Conservation (phyloP, 306 rosid genomes). For the Castanea sativa region DNA sequence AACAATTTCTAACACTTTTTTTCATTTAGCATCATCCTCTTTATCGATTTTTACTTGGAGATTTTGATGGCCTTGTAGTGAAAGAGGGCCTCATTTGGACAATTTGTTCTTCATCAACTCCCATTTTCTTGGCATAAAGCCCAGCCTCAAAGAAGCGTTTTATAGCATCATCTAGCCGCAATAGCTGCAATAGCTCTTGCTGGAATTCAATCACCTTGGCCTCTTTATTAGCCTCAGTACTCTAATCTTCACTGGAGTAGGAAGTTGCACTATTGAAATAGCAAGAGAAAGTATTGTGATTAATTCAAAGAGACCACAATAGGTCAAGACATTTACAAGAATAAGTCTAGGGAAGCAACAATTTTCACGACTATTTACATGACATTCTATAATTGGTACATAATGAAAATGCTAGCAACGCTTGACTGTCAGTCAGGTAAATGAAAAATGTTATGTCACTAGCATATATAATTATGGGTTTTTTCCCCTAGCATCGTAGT, state of each 20-base stretch:
- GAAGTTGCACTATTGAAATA: conserved; percentile 50
- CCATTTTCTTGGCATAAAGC: conserved; percentile 68
- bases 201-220: conserved; percentile 70
- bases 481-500: too few species aligned
- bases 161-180: conserved; percentile 53
- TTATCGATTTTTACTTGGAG: conserved; percentile 29
- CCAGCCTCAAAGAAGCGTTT: conserved; percentile 71
- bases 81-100: conserved; percentile 92
- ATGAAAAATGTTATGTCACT: too few species aligned
- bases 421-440: too few species aligned
- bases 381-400: too few species aligned
- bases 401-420: too few species aligned
- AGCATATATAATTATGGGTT: too few species aligned
- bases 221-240: conserved; percentile 50
- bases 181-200: conserved; percentile 70
- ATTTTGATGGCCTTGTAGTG: conserved; percentile 53
- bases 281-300: background rate
- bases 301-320: background rate
- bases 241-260: conserved; percentile 44
- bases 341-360: too few species aligned
- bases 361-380: too few species aligned
- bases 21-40: background rate
- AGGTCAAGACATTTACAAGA: background rate
- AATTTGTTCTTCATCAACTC: conserved; percentile 65
- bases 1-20: background rate